Percentiles rank a stretch among this genome's conserved stretches.
Evolutionary conservation across 2,329 filamentous ascomycete genomes (phyloP).

Genomic region (Calonectria multiphialidica): DNA sequence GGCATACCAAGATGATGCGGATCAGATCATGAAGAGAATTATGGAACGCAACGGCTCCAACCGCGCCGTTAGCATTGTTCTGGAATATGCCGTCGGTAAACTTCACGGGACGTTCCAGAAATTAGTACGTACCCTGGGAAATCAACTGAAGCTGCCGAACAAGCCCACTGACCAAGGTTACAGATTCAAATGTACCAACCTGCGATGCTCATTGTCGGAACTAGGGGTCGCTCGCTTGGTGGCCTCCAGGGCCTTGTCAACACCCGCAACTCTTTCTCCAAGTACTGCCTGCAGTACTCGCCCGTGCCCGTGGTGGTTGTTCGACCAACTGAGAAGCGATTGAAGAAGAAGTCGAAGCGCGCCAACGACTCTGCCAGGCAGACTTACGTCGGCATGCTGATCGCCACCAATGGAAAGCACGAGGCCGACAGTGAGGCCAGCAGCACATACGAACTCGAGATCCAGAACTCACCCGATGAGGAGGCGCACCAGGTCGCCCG

Average conservation of each 20-base stretch:
- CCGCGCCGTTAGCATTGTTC: constrained; percentile 84
- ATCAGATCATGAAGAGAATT: constrained; percentile 79
- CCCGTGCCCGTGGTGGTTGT: constrained; percentile 95
- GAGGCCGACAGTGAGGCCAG: constrained; percentile 68
- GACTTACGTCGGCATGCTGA: constrained; percentile 83
- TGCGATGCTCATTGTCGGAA: constrained; percentile 91
- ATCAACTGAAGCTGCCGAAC: neutral
- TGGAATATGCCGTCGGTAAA: constrained; percentile 91
- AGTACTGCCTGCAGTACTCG: constrained; percentile 94
- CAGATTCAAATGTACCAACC: constrained; percentile 94
- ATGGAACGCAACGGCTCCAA: constrained; percentile 83
- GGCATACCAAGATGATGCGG: constrained; percentile 81
- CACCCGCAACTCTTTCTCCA: constrained; percentile 84
- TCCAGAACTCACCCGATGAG: constrained; percentile 67
- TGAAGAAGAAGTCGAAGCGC: constrained; percentile 91
- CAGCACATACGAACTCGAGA: constrained; percentile 67
- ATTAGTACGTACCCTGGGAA: constrained; percentile 69
- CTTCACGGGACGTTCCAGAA: constrained; percentile 91
- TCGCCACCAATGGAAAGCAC: constrained; percentile 69
- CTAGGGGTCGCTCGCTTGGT: constrained; percentile 84
- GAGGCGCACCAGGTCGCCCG: constrained; percentile 75
- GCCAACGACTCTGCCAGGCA: constrained; percentile 80
- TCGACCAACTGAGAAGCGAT: constrained; percentile 85
- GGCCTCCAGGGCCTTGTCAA: constrained; percentile 89
- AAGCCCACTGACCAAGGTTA: neutral